Percentiles rank a stretch among this genome's conserved stretches.
phyloP scores from a whole-genome alignment of 305 asterid species.

The Fraxinus nigra region DNA sequence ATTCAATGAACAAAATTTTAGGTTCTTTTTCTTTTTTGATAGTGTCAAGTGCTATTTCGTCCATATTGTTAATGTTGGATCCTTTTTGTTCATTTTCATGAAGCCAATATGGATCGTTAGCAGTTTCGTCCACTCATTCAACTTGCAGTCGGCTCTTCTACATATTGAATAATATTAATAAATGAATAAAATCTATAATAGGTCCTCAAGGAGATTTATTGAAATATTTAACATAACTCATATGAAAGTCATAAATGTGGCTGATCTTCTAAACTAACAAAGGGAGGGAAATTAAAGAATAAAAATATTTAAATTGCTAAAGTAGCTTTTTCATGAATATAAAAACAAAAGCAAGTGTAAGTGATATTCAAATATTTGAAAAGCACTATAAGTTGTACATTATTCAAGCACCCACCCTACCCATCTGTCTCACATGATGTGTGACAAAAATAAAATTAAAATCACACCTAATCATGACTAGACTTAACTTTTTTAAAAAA shows the following conservation, averaged over 20 bases:
- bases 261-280: neutral
- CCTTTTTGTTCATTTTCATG: neutral
- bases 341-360: neutral
- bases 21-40: too few species aligned
- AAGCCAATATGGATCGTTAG: neutral
- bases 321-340: neutral
- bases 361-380: neutral
- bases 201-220: too few species aligned
- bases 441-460: slow-evolving; percentile 17
- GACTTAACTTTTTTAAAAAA: neutral
- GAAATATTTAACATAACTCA: too few species aligned
- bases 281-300: neutral
- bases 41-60: too few species aligned
- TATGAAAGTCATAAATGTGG: neutral
- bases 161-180: too few species aligned
- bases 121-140: neutral
- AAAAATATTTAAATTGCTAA: neutral
- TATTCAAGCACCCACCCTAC: neutral
- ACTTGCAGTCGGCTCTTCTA: neutral
- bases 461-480: slow-evolving; percentile 10
- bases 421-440: slow-evolving; percentile 11
- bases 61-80: neutral
- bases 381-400: slow-evolving; percentile 14
- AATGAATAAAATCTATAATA: too few species aligned
- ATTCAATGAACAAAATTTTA: too few species aligned